Percentiles rank a stretch among this genome's conserved stretches.
Conservation (phyloP, 2,329 filamentous ascomycete species). For the Hymenoscyphus fraxineus region DNA sequence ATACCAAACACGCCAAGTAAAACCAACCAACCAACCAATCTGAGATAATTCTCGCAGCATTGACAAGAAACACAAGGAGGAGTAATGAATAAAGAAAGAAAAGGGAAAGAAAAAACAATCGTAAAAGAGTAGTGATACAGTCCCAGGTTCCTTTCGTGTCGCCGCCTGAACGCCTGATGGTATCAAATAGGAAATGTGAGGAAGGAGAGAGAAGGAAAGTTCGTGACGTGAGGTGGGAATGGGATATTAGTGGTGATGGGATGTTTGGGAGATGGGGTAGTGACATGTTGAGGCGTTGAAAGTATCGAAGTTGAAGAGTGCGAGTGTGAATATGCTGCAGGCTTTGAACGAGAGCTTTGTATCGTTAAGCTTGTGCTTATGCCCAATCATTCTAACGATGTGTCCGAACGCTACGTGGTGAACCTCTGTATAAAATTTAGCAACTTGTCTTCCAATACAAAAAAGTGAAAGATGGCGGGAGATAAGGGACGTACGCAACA, state of each 20-base stretch:
- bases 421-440: conserved; percentile 24
- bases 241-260: not conserved
- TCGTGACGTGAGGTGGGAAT: not conserved
- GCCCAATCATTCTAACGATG: conserved; percentile 22
- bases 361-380: not conserved
- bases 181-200: conserved; percentile 21
- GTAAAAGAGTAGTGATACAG: conserved; percentile 29
- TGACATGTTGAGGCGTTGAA: not conserved
- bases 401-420: conserved; percentile 31
- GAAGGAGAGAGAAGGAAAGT: not conserved
- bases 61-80: not conserved
- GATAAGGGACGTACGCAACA: conserved; percentile 47
- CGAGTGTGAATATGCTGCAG: not conserved
- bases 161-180: conserved; percentile 24
- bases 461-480: conserved; percentile 8
- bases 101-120: not conserved
- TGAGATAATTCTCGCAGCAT: not conserved
- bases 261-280: not conserved
- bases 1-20: not conserved
- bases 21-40: not conserved
- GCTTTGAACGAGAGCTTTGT: not conserved
- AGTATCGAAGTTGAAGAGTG: not conserved
- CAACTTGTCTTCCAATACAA: not conserved
- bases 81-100: not conserved
- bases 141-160: not conserved